Evolutionary conservation across 108 stramenopile species (phyloP), one percentile per base, ranked within the genome.

Genomic region (Skeletonema tropicum): DNA sequence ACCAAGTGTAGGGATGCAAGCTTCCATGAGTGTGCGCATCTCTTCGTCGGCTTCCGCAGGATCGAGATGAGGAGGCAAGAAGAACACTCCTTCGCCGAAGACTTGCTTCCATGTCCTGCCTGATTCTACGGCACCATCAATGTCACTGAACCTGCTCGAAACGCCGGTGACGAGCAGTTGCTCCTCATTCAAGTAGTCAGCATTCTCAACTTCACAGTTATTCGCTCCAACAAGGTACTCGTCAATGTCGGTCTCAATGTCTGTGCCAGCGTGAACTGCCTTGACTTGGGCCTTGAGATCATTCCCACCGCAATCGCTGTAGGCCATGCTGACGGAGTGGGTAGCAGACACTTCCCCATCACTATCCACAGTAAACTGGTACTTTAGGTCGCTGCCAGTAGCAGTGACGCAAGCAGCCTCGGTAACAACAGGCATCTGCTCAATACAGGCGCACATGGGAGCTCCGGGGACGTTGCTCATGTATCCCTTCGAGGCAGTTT

Each of bases 371-470:
- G 25, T 5, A 48, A 70, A 74, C 11, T 77, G 52, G 42, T 72
- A 76, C 23, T 13, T 35, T 14, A 70, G 30, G 14, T 29, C 46
- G 3, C 1, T 46, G 9, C 52, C 68, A 19, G 48, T 29, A 26
- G 68, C 77, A 14, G 23, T 60, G 17, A 68, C 42, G 38, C 77
- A 73, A 21, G 36, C 46, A 17, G 73, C 57, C 29, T 25, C 21
- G 19, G 32, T 71, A 21, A 75, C 80, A 1, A 66, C 70, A 33
- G 76, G 69, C 75, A 75, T 74, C 59, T 82, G 76, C 30, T 84
- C 83, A 10, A 77, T 33, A 66, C 83, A 84, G 29, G 62, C 78
- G 41, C 83, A 84, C 67, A 84, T 76, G 42, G 83, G 83, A 15
- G 83, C 79, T 11, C 83, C 83, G 23, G 76, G 84, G 15, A 85